Percentiles rank a stretch among this genome's conserved stretches.
Conservation (phyloP, 768 basidiomycete genomes). For the Ramaria rubella region DNA sequence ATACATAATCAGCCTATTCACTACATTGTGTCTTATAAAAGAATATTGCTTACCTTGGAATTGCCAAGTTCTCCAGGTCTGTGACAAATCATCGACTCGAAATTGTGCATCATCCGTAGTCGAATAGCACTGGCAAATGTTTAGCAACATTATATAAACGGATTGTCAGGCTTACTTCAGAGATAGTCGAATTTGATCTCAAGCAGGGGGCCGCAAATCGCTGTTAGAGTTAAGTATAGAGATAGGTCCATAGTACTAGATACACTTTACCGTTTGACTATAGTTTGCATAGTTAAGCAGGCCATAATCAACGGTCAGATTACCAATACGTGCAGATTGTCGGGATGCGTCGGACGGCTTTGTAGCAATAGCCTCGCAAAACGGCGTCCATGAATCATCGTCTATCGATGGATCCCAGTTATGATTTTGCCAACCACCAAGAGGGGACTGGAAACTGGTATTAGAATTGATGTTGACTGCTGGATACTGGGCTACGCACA, state of each 20-base stretch:
- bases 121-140: constrained; percentile 66
- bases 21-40: neutral
- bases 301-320: constrained; percentile 47
- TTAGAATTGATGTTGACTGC: neutral
- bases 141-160: neutral
- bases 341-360: constrained; percentile 1
- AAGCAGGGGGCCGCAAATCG: neutral
- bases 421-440: constrained; percentile 74
- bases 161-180: neutral
- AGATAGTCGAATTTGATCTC: neutral
- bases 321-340: constrained; percentile 20
- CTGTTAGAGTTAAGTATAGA: neutral
- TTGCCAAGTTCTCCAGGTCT: constrained; percentile 81
- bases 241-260: neutral
- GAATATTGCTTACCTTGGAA: constrained; percentile 47
- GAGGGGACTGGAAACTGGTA: constrained; percentile 40
- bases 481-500: constrained; percentile 35
- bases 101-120: constrained; percentile 67
- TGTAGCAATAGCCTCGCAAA: constrained; percentile 4
- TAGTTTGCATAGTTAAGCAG: constrained; percentile 71
- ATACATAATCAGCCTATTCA: neutral
- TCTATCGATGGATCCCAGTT: constrained; percentile 68
- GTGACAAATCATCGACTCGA: constrained; percentile 51
- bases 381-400: constrained; percentile 1
- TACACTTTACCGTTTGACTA: constrained; percentile 53